Conservation (phyloP, 1,284 basidiomycete species). For the Pisolithus thermaeus region DNA sequence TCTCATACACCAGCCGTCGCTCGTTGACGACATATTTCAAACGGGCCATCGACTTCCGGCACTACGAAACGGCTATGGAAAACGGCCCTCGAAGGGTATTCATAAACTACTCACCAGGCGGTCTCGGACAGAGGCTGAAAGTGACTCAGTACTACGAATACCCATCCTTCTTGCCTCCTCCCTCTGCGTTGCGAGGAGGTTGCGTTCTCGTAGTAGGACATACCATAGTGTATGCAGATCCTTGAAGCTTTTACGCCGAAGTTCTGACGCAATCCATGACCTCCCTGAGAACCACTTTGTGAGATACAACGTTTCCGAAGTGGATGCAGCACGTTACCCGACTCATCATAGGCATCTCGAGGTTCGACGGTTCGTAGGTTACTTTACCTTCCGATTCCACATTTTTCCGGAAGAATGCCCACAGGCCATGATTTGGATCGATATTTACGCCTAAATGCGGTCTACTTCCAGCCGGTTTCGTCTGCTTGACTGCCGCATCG, state of each 20-base stretch:
- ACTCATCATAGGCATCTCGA: constrained; percentile 27
- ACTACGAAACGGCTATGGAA: constrained; percentile 41
- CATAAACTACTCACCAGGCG: constrained; percentile 31
- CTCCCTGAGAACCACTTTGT: constrained; percentile 49
- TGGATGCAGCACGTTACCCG: constrained; percentile 31
- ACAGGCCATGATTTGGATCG: constrained; percentile 63
- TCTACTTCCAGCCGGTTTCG: constrained; percentile 26
- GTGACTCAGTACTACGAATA: constrained; percentile 31
- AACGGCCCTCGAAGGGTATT: not conserved
- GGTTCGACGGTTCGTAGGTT: constrained; percentile 45
- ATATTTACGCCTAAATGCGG: constrained; percentile 41
- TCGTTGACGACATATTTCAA: constrained; percentile 95
- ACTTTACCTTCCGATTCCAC: constrained; percentile 32
- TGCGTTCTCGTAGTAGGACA: constrained; percentile 79
- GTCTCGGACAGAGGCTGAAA: constrained; percentile 32
- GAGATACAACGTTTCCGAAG: constrained; percentile 5
- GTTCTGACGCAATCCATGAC: constrained; percentile 79
- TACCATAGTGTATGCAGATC: constrained; percentile 95
- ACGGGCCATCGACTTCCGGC: constrained; percentile 93
- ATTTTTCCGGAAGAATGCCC: constrained; percentile 65
- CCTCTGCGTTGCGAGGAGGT: constrained; percentile 82
- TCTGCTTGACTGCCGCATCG: not conserved
- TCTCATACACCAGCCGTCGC: constrained; percentile 78
- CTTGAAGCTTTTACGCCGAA: constrained; percentile 84
- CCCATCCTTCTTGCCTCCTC: constrained; percentile 69